phyloP scores from a whole-genome alignment of 2,329 filamentous ascomycete genomes.

The Dothideomycetes sp. region DNA sequence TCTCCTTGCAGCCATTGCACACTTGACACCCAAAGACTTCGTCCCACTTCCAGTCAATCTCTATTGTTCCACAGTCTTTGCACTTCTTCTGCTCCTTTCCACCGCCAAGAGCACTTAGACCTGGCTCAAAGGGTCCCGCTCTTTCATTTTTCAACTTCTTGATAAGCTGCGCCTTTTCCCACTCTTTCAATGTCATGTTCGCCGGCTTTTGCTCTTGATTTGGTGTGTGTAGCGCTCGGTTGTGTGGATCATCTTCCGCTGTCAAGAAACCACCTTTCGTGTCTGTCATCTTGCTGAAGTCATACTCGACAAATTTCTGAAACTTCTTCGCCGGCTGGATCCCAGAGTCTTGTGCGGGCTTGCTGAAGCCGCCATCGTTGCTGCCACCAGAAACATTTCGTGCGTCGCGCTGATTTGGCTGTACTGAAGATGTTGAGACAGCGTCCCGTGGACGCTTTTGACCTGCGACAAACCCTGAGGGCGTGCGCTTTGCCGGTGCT shows the following conservation, averaged over 20 bases:
- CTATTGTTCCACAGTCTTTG: constrained; percentile 68
- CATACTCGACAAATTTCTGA: constrained; percentile 91
- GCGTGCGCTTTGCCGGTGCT: constrained; percentile 22
- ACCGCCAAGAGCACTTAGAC: constrained; percentile 66
- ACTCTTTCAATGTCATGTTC: constrained; percentile 83
- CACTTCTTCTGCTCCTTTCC: constrained; percentile 55
- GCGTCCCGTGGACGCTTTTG: constrained; percentile 64
- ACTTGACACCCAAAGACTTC: constrained; percentile 69
- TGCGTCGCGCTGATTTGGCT: constrained; percentile 61
- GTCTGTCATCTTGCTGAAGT: constrained; percentile 96
- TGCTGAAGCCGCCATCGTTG: constrained; percentile 23
- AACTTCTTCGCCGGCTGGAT: constrained; percentile 80
- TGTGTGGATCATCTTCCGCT: constrained; percentile 84
- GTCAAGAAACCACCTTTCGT: constrained; percentile 93
- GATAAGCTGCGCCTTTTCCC: constrained; percentile 75
- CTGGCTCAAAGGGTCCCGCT: constrained; percentile 78
- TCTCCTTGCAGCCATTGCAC: constrained; percentile 81
- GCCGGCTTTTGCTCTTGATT: constrained; percentile 62
- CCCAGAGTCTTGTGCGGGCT: constrained; percentile 34
- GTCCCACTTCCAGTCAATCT: constrained; percentile 94
- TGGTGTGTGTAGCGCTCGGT: constrained; percentile 59
- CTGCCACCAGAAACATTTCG: constrained; percentile 32
- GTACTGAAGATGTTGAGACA: constrained; percentile 45
- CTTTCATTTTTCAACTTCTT: constrained; percentile 63
- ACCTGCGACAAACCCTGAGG: constrained; percentile 42